Percentiles rank a stretch among this genome's conserved stretches.
These are phyloP conservation scores for Colletotrichum cereale DNA, from an alignment of 2,329 filamentous ascomycete genomes.

Conservation along the genomic window DNA sequence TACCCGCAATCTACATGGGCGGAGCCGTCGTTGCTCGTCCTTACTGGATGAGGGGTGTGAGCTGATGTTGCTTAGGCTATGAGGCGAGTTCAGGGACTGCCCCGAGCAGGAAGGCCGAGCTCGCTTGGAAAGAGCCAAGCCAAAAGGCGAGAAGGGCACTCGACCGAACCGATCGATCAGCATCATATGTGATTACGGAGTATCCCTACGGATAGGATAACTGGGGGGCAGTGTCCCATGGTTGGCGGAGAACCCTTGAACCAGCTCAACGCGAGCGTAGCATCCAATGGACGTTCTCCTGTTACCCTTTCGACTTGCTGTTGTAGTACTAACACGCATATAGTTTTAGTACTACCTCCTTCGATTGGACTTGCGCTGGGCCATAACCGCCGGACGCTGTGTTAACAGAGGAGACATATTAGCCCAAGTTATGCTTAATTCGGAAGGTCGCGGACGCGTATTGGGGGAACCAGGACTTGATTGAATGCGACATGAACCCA, in stretches of 20 bases:
- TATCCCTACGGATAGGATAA: no score
- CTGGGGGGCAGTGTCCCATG: neutral
- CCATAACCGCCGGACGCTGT: conserved; percentile 8
- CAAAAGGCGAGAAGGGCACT: neutral
- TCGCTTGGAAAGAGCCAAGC: neutral
- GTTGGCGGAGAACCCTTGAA: neutral
- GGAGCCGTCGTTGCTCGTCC: neutral
- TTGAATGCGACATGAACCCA: conserved; percentile 26
- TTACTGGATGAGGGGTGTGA: neutral
- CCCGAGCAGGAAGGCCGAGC: neutral
- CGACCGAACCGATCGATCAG: conserved; percentile 8
- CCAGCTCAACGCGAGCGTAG: neutral
- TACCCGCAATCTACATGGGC: neutral
- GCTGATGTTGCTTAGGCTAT: conserved; percentile 4
- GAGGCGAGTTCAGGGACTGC: neutral
- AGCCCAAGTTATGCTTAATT: conserved; percentile 35
- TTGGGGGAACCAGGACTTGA: conserved; percentile 13
- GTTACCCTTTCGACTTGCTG: neutral
- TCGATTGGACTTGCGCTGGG: neutral
- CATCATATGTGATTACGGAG: conserved; percentile 14
- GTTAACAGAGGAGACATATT: conserved; percentile 20
- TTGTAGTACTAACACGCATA: neutral
- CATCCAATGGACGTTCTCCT: neutral
- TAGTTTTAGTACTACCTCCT: neutral
- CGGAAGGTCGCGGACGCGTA: conserved; percentile 33